Conservation (phyloP, 345 rosid genomes). For the Erodium maritimum region DNA sequence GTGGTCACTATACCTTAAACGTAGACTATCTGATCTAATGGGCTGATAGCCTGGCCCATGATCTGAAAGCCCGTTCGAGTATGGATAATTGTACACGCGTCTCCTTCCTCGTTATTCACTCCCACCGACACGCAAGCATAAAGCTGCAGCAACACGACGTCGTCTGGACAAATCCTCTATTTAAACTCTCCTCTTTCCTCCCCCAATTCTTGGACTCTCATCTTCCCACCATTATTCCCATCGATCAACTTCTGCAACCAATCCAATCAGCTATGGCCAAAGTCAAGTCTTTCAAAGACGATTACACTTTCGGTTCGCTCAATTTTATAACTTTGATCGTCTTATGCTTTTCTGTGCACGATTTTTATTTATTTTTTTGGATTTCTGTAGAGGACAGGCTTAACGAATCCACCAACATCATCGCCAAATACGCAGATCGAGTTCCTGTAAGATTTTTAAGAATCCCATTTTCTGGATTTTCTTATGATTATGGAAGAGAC, state of each 20-base stretch:
- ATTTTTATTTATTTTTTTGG: not conserved
- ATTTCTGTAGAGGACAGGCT: slow-evolving; percentile 34
- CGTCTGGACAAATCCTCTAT: too few species aligned
- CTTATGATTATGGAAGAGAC: not conserved
- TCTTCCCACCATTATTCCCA: not conserved
- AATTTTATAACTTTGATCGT: not conserved
- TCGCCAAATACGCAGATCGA: slow-evolving; percentile 50
- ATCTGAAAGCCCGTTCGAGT: too few species aligned
- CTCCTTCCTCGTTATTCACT: too few species aligned
- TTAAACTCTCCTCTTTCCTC: too few species aligned
- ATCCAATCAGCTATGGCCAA: slow-evolving; percentile 16
- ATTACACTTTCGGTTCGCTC: slow-evolving; percentile 21
- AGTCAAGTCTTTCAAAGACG: slow-evolving; percentile 25
- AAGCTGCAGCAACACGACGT: too few species aligned
- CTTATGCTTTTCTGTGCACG: not conserved
- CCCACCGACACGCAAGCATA: too few species aligned
- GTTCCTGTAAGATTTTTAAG: slow-evolving; percentile 38
- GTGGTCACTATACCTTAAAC: too few species aligned
- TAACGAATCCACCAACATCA: slow-evolving; percentile 44
- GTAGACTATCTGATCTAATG: too few species aligned
- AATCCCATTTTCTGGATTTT: not conserved
- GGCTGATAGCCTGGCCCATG: too few species aligned
- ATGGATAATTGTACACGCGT: too few species aligned
- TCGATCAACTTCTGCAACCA: not conserved
- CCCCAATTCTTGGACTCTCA: not conserved